phyloP scores from a whole-genome alignment of 148 eudicot genomes.

The Polygonum maritimum region DNA sequence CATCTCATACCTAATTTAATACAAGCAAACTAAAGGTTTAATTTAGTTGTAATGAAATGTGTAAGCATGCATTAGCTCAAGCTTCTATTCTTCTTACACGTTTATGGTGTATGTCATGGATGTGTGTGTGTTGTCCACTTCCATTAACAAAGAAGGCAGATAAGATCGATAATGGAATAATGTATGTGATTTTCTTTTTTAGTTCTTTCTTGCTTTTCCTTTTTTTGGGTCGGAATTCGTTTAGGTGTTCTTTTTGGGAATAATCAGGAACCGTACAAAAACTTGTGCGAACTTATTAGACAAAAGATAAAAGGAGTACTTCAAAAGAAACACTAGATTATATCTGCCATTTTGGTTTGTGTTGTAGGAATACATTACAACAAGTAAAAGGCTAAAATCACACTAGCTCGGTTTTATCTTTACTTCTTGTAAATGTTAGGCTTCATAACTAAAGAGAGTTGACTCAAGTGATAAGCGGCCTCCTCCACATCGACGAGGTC shows the following conservation, averaged over 20 bases:
- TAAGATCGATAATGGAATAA: slow-evolving; percentile 1
- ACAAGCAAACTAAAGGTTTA: background rate
- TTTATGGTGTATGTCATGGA: background rate
- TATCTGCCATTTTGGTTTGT: background rate
- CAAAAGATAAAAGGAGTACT: background rate
- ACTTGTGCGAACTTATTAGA: background rate
- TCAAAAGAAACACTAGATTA: background rate
- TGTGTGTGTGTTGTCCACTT: slow-evolving; percentile 1
- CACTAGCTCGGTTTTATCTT: background rate
- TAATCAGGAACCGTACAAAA: background rate
- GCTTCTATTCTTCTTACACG: slow-evolving; percentile 2
- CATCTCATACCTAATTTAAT: slow-evolving; percentile 2
- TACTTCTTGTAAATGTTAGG: too few species aligned
- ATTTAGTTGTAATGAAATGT: background rate
- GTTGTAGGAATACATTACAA: background rate
- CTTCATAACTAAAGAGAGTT: too few species aligned
- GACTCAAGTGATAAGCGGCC: too few species aligned
- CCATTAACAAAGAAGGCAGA: background rate
- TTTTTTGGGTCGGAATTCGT: background rate
- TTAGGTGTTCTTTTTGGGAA: background rate
- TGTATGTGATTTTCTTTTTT: background rate
- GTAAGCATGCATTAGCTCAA: background rate
- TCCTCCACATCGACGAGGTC: too few species aligned
- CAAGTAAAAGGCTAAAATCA: background rate
- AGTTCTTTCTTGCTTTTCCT: background rate